Percentiles rank a stretch among this genome's conserved stretches.
Evolutionary conservation across 805 yeast species (phyloP).

Genomic region (Komagataella kurtzmanii): DNA sequence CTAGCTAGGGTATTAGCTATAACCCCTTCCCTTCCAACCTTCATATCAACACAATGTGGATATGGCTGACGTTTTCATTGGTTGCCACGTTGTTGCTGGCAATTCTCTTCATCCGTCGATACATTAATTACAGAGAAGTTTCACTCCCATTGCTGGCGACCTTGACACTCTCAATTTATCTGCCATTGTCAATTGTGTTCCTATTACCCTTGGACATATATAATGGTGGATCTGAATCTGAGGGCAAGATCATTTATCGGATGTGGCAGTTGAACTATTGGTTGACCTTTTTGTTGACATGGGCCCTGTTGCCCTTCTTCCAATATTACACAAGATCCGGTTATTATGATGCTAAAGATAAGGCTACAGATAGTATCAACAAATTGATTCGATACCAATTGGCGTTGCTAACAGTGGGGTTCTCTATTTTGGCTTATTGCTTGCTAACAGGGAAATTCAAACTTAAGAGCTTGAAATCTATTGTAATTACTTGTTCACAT

Average conservation of each 20-base stretch:
- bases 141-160: neutral
- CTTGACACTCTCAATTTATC: conserved; percentile 44
- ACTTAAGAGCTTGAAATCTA: conserved; percentile 39
- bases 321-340: conserved; percentile 70
- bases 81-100: neutral
- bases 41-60: neutral
- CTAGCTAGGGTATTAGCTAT: neutral
- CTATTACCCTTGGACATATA: conserved; percentile 66
- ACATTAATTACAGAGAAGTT: neutral
- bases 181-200: conserved; percentile 65
- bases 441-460: conserved; percentile 27
- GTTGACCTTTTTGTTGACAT: conserved; percentile 68
- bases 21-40: neutral
- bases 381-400: conserved; percentile 49
- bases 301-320: conserved; percentile 60
- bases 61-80: neutral
- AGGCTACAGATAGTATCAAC: conserved; percentile 42
- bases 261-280: conserved; percentile 72
- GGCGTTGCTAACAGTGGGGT: conserved; percentile 35
- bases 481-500: conserved; percentile 66
- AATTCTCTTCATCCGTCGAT: neutral
- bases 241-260: conserved; percentile 28
- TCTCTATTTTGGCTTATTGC: conserved; percentile 46
- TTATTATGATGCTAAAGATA: conserved; percentile 30
- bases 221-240: conserved; percentile 24